Evolutionary conservation across 306 rosid species (phyloP).

Genomic region (Fragaria ananassa): DNA sequence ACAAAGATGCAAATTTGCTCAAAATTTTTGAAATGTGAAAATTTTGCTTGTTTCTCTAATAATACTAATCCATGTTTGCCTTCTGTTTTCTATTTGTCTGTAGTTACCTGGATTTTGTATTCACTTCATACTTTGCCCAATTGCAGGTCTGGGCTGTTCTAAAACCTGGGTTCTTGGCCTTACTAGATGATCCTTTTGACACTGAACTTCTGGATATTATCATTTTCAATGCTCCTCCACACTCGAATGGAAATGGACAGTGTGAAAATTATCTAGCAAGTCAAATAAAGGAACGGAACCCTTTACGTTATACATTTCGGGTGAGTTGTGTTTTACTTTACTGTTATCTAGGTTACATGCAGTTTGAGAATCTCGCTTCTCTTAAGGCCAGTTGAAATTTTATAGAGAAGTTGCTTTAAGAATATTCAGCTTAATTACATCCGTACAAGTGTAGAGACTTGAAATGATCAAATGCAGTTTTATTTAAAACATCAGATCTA

Average conservation of each 20-base stretch:
- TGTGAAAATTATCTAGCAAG: conserved; percentile 32
- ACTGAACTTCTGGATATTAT: conserved; percentile 39
- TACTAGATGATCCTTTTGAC: conserved; percentile 45
- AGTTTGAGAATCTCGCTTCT: background rate
- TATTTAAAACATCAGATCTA: background rate
- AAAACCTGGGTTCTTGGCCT: conserved; percentile 52
- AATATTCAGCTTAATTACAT: background rate
- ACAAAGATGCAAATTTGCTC: background rate
- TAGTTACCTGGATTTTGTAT: background rate
- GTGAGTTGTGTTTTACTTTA: conserved; percentile 16
- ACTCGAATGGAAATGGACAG: conserved; percentile 18
- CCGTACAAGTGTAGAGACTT: background rate
- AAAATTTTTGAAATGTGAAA: background rate
- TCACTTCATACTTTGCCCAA: background rate
- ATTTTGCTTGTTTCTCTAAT: background rate
- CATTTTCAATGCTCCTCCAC: conserved; percentile 35
- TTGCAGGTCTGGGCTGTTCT: conserved; percentile 56
- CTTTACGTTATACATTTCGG: conserved; percentile 37
- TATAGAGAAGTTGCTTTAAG: background rate
- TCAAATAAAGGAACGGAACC: conserved; percentile 41
- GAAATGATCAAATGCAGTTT: background rate
- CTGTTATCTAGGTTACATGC: background rate
- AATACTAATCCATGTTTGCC: background rate
- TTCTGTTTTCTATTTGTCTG: background rate
- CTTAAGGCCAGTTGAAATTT: background rate